phyloP scores from a whole-genome alignment of 129 eudicot species.

The Artemisia argyi region DNA sequence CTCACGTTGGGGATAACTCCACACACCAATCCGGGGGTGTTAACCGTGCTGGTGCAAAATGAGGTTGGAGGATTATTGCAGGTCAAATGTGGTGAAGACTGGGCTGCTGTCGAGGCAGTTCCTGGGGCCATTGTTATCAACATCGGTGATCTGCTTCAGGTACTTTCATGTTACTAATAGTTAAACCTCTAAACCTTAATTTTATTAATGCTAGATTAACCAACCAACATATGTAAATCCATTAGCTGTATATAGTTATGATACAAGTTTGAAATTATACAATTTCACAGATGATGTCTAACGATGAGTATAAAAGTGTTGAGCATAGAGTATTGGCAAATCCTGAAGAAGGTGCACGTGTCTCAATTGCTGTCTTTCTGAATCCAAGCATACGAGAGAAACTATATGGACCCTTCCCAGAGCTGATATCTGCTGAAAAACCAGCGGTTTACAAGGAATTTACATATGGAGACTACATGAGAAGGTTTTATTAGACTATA shows the following conservation, averaged over 20 bases:
- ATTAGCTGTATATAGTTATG: neutral
- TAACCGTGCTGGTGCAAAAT: conserved; percentile 58
- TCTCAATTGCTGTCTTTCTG: too few relatives aligned
- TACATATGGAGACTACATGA: too few relatives aligned
- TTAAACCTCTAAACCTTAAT: neutral
- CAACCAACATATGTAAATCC: neutral
- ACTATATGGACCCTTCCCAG: too few relatives aligned
- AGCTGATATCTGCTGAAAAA: too few relatives aligned
- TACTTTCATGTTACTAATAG: conserved; percentile 13
- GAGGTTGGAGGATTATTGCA: conserved; percentile 55
- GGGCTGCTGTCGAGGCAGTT: conserved; percentile 62
- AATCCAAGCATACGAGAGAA: too few relatives aligned
- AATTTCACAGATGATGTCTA: neutral
- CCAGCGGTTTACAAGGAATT: too few relatives aligned
- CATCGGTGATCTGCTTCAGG: conserved; percentile 75
- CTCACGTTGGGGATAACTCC: conserved; percentile 47
- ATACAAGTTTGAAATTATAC: neutral
- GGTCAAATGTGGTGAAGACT: conserved; percentile 50
- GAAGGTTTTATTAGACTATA: too few relatives aligned
- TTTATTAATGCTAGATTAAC: neutral
- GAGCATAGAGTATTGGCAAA: conserved; percentile 7
- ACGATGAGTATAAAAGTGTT: conserved; percentile 41
- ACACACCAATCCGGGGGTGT: conserved; percentile 53
- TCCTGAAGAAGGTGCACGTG: too few relatives aligned
- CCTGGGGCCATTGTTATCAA: conserved; percentile 64